Conservation (phyloP, 139 green algal genomes). For the Nannochloris sp. region DNA sequence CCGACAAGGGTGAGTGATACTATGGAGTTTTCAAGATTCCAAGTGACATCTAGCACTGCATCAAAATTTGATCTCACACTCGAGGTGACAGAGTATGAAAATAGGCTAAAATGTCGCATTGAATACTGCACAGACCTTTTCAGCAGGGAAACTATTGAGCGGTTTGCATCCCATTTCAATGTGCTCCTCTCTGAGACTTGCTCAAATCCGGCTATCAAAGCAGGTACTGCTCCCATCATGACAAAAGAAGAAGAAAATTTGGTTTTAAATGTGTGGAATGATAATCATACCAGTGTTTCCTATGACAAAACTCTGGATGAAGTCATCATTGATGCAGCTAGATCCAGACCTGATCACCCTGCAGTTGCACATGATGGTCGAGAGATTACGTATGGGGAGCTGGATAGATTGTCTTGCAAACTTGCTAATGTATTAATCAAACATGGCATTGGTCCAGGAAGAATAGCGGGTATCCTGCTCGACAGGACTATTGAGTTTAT, state of each 20-base stretch:
- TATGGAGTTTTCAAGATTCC: neutral
- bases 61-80: constrained; percentile 5
- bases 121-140: constrained; percentile 7
- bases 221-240: neutral
- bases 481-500: constrained; percentile 32
- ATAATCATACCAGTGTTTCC: neutral
- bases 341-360: neutral
- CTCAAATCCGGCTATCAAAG: neutral
- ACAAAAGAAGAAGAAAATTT: neutral
- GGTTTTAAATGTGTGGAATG: neutral
- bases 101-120: neutral
- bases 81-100: neutral
- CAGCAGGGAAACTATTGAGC: neutral
- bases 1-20: neutral
- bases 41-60: neutral
- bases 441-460: constrained; percentile 6
- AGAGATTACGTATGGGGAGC: neutral
- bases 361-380: neutral
- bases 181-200: neutral
- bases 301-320: neutral
- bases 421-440: constrained; percentile 2
- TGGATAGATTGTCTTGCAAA: neutral
- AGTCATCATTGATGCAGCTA: neutral
- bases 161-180: neutral
- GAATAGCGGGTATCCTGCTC: constrained; percentile 23